Evolutionary conservation across 1,139 yeast genomes (phyloP), one percentile per base, ranked within the genome.

Genomic region (Suhomyces coccinellae): DNA sequence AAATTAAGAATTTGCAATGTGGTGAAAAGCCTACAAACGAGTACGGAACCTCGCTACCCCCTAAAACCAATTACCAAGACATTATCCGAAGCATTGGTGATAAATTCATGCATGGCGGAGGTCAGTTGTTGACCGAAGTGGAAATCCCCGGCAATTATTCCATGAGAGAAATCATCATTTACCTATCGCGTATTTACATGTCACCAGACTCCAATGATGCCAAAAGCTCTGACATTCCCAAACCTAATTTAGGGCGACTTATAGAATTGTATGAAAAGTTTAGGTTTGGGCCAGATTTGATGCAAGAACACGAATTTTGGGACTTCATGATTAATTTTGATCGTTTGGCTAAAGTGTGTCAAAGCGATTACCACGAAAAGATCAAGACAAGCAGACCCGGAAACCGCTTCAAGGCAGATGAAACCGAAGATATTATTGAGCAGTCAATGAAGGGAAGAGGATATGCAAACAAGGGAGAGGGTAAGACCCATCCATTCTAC

Each of bases 251-350:
- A n/a, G 65, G 52, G 32, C 57, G 52, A 30, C 56, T 84, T 51
- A 66, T 84, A 10, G 68, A 66, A 1, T 62, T 80, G n/a, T 90
- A 89, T 63, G 97, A 90, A 52, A 70, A 71, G 40, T 73, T 85
- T 31, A 71, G 90, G 49, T 91, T 82, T 61, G 80, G 95, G 1
- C 86, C 86, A 1, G 64, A 73, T 20, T 73, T 83, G 15, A 80
- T 89, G 12, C 64, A 75, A 0, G 84, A 85, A 50, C 68, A 64
- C 2, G 85, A 85, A 40, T 81, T 90, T 56, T 66, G 82, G 32
- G 73, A 69, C 34, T 83, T 88, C 55, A 79, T 90, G 75, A 38
- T 55, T 27, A 52, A 52, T 43, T 53, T 55, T 35, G 57, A 55
- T 34, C 50, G 50, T 33, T 45, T 55, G 42, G 57, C 53, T 6